Base-by-base conservation (phyloP, 176 grass and related monocot genomes). In the Zoysia japonica region DNA sequence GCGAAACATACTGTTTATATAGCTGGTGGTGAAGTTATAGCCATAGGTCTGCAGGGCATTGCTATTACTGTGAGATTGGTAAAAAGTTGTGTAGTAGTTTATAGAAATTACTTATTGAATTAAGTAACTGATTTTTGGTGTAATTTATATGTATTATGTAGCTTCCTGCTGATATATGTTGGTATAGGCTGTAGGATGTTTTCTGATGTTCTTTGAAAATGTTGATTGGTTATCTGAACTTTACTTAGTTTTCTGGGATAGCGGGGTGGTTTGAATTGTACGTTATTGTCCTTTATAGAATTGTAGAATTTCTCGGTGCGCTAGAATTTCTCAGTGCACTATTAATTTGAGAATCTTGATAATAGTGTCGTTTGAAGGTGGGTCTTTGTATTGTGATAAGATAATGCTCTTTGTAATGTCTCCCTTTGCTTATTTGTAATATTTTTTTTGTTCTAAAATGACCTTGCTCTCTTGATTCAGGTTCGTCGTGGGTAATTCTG, bases 401-500 rank as follows among this genome's bases (percentile, higher is more conserved):
- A 13, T 51, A 47, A 55, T 68, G 19, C 3, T 75, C 15, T 69
- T 75, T 63, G 28, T 28, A 28, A 28, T 28, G 28, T 28, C 28
- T 28, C 28, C 28, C 28, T 63, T 72, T 40, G 14, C 45, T 35
- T 28, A 28, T 19, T 5, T 75, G 40, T 81, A 47, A 43, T n/a
- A 15, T 28, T 28, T 28, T 28, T 52, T 54, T 47, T 52, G 5
- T 40, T 67, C n/a, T 89, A 72, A 85, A 2, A 19, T 35, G 59
- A 73, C 3, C 42, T 67, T 78, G 72, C 62, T 40, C 37, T 52
- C 42, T 75, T 80, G 46, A 40, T 67, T 35, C 83, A 98, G 92
- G 95, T 74, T 98, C 95, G 3, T 86, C 95, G n/a, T 89, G 90
- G 92, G 83, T 98, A 70, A 70, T 94, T 52, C 75, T 98, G 85